Base-by-base conservation (phyloP, 768 basidiomycete species). In the Trametes cingulata region DNA sequence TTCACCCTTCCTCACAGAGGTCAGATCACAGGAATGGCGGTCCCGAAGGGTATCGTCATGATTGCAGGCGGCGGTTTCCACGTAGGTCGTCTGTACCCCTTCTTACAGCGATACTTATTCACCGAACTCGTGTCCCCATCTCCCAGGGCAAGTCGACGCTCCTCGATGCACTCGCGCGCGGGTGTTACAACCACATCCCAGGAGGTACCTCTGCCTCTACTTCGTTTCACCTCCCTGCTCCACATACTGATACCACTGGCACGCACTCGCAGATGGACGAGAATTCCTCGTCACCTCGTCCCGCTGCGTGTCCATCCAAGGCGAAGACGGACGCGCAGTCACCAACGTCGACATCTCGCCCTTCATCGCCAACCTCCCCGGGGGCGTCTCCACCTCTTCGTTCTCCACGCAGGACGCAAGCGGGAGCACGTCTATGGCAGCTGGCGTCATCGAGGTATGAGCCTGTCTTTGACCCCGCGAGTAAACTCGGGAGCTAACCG, bases 381-480 rank as follows among this genome's bases (percentile, higher is more conserved):
- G 60, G 3, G 47, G 52, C 4, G 39, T 50, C 27, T 42, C 63
- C 7, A 67, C 66, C 4, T 19, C 56, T 7, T 61, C 53, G 0
- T 67, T 67, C 49, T 59, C 56, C 3, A 65, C 63, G 2, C 59
- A 66, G 51, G 63, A 67, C 29, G 66, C 66, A 20, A 67, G 61
- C 46, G 66, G 66, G 17, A 67, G 66, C 35, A 62, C 66, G 24
- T 64, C 63, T 9, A 62, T 64, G 66, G 60, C 63, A 4, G 65
- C 60, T 3, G 61, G 63, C 27, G 63, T 64, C 43, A 49, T 62
- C 35, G 66, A 64, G 50, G 58, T 49, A 25, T n/a, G 24, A 39
- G 8, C 15, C 6, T 15, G 13, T 15, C 22, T 8, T 27, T 17
- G 29, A 39, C 14, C 12, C n/a, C n/a, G n/a, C n/a, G n/a, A n/a